Evolutionary conservation across 1,284 basidiomycete species (phyloP).

Genomic region (Naganishia liquefaciens): DNA sequence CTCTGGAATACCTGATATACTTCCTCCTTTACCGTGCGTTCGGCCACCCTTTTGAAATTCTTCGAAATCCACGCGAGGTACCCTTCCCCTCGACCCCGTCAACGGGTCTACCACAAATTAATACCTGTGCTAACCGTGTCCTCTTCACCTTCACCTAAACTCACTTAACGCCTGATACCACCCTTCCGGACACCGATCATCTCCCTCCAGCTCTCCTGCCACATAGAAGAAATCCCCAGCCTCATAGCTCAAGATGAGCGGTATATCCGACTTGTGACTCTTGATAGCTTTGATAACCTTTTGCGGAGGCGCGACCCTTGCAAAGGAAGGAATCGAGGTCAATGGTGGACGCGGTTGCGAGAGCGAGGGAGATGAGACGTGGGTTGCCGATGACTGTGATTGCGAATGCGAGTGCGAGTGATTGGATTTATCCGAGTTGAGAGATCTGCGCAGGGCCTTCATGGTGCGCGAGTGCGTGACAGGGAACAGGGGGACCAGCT

Average conservation of each 20-base stretch:
- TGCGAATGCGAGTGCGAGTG: conserved; percentile 65
- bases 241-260: conserved; percentile 85
- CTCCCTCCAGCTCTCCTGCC: conserved; percentile 65
- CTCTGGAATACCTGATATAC: background rate
- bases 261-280: conserved; percentile 68
- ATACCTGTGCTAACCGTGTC: too few relatives aligned
- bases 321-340: conserved; percentile 66
- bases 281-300: conserved; percentile 89
- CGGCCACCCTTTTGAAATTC: conserved; percentile 71
- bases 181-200: conserved; percentile 55
- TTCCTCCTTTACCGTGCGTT: background rate
- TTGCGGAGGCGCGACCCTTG: conserved; percentile 78
- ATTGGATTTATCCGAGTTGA: conserved; percentile 63
- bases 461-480: conserved; percentile 54
- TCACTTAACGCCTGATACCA: conserved; percentile 81
- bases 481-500: background rate
- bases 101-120: conserved; percentile 64
- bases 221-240: conserved; percentile 99
- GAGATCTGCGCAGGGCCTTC: conserved; percentile 83
- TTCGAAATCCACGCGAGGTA: conserved; percentile 82
- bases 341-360: conserved; percentile 31
- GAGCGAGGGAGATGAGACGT: conserved; percentile 31
- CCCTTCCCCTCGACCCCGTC: conserved; percentile 84
- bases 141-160: conserved; percentile 33
- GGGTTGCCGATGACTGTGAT: conserved; percentile 54